Conservation (phyloP, 179 eudicot species). For the Corrigiola litoralis region DNA sequence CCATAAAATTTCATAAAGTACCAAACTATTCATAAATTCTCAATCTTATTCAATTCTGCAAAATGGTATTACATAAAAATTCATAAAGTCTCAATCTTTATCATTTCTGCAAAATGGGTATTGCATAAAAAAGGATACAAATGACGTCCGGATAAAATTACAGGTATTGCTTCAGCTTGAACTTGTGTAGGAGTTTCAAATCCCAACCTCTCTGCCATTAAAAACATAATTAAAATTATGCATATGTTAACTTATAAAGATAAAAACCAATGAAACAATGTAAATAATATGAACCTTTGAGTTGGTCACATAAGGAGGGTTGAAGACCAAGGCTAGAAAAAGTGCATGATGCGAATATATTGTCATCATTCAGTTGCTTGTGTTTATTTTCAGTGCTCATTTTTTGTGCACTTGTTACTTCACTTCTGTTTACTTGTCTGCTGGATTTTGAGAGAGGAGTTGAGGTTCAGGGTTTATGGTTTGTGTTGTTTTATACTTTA, state of each 20-base stretch:
- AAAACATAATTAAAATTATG: not conserved
- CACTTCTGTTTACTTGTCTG: not conserved
- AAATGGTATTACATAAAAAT: too few relatives aligned
- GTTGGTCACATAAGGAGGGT: conserved; percentile 63
- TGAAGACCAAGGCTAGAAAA: conserved; percentile 86
- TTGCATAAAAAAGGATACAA: conserved; percentile 54
- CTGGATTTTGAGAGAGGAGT: not conserved
- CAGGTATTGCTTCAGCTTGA: conserved; percentile 92
- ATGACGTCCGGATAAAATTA: conserved; percentile 74
- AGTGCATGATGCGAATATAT: conserved; percentile 66
- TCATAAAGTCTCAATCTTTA: too few relatives aligned
- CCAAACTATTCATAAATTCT: not conserved
- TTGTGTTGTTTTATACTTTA: too few relatives aligned
- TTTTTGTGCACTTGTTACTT: not conserved
- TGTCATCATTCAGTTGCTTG: not conserved
- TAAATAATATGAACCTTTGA: conserved; percentile 45
- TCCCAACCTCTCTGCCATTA: conserved; percentile 58
- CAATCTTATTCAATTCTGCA: too few relatives aligned
- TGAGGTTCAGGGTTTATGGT: not conserved
- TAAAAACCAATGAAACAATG: not conserved
- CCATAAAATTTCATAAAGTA: not conserved
- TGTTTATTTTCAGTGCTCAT: conserved; percentile 15
- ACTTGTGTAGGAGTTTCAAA: conserved; percentile 78
- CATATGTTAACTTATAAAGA: not conserved
- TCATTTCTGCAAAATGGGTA: too few relatives aligned